Evolutionary conservation across 306 rosid species (phyloP), one percentile per base, ranked within the genome.

Genomic region (Crataegus laevigata): DNA sequence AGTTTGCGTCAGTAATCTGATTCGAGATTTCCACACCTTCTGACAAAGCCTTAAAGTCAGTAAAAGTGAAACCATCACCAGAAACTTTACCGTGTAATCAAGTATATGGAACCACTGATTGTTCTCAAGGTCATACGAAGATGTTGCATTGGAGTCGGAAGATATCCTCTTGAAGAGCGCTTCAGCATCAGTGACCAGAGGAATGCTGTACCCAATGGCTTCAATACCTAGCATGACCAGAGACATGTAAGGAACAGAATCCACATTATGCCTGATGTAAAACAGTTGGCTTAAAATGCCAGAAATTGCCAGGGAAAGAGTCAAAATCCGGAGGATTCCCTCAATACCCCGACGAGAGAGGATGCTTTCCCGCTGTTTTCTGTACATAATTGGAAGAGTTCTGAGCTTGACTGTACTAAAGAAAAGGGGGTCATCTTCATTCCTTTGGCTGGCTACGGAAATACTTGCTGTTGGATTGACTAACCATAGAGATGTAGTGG

Each of bases 1-100:
- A 63, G 88, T 42, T 24, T 84, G 93, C 0, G 83, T 77, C 24
- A 85, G 88, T 79, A 90, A 84, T 81, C 91, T 91, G 82, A 80
- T 72, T 15, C 97, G 93, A 54, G 93, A 86, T 81, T 90, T 94
- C 97, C 96, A 94, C 59, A 89, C 97, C 86, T 94, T 94, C 75
- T 94, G 98, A 69, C 85, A 90, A 32, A 94, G 91, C 79, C 97
- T 84, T 58, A 94, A 80, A 55, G 97, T 91, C 74, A 94, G 80
- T 17, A 91, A 84, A 72, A 91, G 79, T 4, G 97, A 80, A 58
- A 83, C 78, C 83, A 94, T 84, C 69, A 91, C 82, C 43, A 90
- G 86, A 78, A 94, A 89, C 83, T 94, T 94, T 72, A 91, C 93
- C 1, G 84, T 68, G 86, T 88, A 90, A 79, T 94, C 93, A 40